phyloP scores from a whole-genome alignment of 345 rosid genomes.

The Ceriops tagal region DNA sequence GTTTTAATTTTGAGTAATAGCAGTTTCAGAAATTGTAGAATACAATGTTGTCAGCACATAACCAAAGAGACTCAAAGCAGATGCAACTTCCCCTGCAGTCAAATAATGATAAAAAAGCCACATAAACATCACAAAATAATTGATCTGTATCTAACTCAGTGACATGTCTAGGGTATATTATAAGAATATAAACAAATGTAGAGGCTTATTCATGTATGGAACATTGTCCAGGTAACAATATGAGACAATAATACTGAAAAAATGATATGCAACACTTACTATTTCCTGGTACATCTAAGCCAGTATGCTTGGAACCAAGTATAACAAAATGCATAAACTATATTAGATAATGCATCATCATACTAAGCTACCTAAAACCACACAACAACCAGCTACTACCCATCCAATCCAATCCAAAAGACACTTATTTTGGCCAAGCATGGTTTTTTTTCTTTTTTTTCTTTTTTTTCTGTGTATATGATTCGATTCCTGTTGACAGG shows the following conservation, averaged over 20 bases:
- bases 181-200: not conserved
- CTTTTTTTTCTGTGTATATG: too few relatives aligned
- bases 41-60: slow-evolving; percentile 6
- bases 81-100: not conserved
- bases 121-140: not conserved
- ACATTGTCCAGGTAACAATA: not conserved
- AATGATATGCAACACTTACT: not conserved
- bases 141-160: slow-evolving; percentile 1
- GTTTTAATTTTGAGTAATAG: slow-evolving; percentile 23
- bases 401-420: not conserved
- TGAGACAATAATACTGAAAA: not conserved
- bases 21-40: slow-evolving; percentile 19
- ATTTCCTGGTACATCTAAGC: too few relatives aligned
- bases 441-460: too few relatives aligned
- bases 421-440: not conserved
- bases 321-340: too few relatives aligned
- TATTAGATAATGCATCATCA: too few relatives aligned
- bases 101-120: slow-evolving; percentile 6
- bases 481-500: not conserved
- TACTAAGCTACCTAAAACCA: too few relatives aligned
- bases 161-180: not conserved
- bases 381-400: not conserved
- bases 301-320: too few relatives aligned
- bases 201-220: not conserved
- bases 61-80: slow-evolving; percentile 12